Percentiles rank a stretch among this genome's conserved stretches.
Conservation (phyloP, 208 protist genomes). For the Leptomonas pyrrhocoris region DNA sequence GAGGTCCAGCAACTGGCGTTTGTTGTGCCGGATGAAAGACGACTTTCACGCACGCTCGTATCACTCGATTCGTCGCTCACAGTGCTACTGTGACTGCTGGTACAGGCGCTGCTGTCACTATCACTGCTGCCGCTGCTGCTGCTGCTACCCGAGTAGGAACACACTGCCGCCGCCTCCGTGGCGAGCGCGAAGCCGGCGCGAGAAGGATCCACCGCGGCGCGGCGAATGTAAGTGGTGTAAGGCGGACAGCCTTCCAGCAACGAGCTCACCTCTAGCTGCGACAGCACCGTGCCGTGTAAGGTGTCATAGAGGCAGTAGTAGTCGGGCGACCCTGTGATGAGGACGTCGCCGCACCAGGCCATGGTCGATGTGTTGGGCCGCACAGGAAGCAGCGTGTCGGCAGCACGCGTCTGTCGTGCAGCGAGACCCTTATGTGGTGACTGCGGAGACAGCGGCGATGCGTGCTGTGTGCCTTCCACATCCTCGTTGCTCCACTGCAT, state of each 20-base stretch:
- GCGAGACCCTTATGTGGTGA: background rate
- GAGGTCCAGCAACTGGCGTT: slow-evolving; percentile 11
- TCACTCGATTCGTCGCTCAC: background rate
- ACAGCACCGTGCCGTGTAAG: slow-evolving; percentile 18
- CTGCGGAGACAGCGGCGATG: background rate
- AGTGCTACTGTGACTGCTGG: background rate
- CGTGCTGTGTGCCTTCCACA: background rate
- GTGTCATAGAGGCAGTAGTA: slow-evolving; percentile 31
- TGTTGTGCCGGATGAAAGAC: too few species aligned
- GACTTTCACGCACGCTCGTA: too few species aligned
- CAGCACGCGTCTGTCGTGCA: background rate
- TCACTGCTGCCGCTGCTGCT: background rate
- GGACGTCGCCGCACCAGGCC: slow-evolving; percentile 28
- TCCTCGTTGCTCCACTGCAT: slow-evolving; percentile 8
- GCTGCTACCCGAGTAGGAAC: slow-evolving; percentile 14
- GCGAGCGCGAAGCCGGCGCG: slow-evolving; percentile 15
- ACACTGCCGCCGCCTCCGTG: slow-evolving; percentile 14
- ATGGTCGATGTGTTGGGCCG: slow-evolving; percentile 18
- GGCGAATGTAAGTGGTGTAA: slow-evolving; percentile 16
- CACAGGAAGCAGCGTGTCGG: slow-evolving; percentile 10
- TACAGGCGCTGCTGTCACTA: background rate
- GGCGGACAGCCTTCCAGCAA: slow-evolving; percentile 4
- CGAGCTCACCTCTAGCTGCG: slow-evolving; percentile 21
- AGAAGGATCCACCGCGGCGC: slow-evolving; percentile 9
- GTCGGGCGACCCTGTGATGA: slow-evolving; percentile 21